These are phyloP conservation scores for Syncephalis plumigaleata DNA, from an alignment of 371 early-diverging fungal species.

Conservation along the genomic window DNA sequence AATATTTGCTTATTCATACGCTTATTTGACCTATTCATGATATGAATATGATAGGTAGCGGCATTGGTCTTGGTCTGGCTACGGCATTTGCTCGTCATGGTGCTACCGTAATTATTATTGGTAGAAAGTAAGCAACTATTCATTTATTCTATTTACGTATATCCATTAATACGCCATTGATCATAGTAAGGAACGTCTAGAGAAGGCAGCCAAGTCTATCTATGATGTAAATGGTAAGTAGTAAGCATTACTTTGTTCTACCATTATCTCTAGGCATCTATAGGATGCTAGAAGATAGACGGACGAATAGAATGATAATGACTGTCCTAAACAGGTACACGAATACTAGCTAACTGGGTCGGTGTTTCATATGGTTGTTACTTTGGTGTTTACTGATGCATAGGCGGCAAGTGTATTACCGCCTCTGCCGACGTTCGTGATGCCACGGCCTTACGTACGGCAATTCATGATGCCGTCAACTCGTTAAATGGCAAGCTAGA, in stretches of 20 bases:
- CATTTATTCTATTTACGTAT: not conserved
- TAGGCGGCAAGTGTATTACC: not conserved
- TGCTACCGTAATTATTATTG: constrained; percentile 44
- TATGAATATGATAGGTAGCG: constrained; percentile 20
- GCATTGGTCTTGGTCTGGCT: constrained; percentile 66
- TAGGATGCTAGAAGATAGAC: too few relatives aligned
- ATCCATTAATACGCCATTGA: not conserved
- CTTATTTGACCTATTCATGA: not conserved
- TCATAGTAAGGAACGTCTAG: constrained; percentile 19
- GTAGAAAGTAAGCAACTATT: constrained; percentile 22
- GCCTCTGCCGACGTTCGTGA: constrained; percentile 40
- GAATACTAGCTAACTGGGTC: not conserved
- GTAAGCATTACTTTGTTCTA: not conserved
- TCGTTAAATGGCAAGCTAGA: constrained; percentile 48
- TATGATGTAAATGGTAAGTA: constrained; percentile 27
- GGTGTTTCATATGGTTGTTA: not conserved
- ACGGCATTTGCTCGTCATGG: constrained; percentile 64
- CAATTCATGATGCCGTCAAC: constrained; percentile 35
- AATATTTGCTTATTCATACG: not conserved
- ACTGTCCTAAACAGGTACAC: too few relatives aligned
- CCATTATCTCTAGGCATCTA: not conserved
- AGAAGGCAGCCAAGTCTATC: constrained; percentile 50
- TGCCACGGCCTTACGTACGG: constrained; percentile 36
- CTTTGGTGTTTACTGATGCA: too few relatives aligned
- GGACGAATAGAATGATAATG: too few relatives aligned